Evolutionary conservation across 352 stramenopile species (phyloP).

Genomic region (Phytophthora melonis): DNA sequence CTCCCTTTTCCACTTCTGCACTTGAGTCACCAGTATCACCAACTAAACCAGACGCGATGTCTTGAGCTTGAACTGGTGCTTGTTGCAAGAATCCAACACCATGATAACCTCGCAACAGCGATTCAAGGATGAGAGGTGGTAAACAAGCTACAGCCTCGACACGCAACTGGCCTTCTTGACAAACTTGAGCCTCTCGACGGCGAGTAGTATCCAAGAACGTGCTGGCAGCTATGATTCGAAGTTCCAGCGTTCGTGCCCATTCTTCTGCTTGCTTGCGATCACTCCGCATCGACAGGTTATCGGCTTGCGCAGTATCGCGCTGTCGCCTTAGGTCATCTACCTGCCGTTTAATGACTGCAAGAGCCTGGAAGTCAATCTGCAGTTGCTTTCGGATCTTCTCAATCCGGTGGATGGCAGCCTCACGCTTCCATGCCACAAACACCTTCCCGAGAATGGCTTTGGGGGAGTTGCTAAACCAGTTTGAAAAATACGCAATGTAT

Average conservation of each 20-base stretch:
- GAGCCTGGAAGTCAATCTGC: constrained; percentile 38
- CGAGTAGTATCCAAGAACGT: constrained; percentile 58
- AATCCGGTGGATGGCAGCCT: constrained; percentile 38
- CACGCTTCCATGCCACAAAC: constrained; percentile 64
- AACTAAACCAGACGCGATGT: not conserved
- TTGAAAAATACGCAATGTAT: constrained; percentile 77
- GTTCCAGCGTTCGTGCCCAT: constrained; percentile 52
- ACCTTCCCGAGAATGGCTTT: constrained; percentile 65
- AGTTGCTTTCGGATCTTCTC: constrained; percentile 50
- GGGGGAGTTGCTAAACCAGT: constrained; percentile 68
- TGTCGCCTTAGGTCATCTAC: constrained; percentile 62
- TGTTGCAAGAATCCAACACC: constrained; percentile 74
- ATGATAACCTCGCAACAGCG: constrained; percentile 69
- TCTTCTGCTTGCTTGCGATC: constrained; percentile 73
- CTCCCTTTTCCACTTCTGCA: not conserved
- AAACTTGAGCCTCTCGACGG: constrained; percentile 61
- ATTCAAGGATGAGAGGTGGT: constrained; percentile 71
- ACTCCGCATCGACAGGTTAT: constrained; percentile 62
- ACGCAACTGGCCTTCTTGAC: constrained; percentile 68
- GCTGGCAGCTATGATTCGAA: constrained; percentile 68
- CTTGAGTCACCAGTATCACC: not conserved
- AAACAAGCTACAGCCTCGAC: constrained; percentile 74
- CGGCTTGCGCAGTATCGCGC: constrained; percentile 56
- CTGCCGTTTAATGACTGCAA: constrained; percentile 56
- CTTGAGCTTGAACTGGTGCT: not conserved